Evolutionary conservation across 257 asterid genomes (phyloP).

Genomic region (Rauvolfia tetraphylla): DNA sequence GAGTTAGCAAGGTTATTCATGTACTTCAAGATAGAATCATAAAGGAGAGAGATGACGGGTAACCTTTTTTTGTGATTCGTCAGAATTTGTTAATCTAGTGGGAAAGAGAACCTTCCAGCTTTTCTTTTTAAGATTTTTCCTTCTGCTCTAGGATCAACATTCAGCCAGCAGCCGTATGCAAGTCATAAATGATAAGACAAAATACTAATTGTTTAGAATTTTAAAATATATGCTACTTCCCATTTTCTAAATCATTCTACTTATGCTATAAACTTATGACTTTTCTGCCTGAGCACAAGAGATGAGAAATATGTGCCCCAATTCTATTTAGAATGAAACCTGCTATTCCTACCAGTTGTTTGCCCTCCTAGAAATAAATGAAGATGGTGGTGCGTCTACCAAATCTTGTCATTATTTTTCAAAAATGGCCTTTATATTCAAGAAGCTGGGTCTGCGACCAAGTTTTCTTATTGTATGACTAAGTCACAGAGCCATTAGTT

Average conservation of each 20-base stretch:
- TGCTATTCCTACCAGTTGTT: background rate
- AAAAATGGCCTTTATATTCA: background rate
- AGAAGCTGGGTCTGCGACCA: background rate
- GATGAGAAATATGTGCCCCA: too few relatives aligned
- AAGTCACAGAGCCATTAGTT: background rate
- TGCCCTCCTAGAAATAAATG: background rate
- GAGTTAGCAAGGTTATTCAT: background rate
- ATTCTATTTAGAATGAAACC: too few relatives aligned
- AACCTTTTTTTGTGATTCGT: background rate
- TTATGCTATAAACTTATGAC: background rate
- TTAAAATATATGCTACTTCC: background rate
- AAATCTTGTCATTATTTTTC: background rate
- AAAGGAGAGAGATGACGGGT: background rate
- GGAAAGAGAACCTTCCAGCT: background rate
- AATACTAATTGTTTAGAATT: background rate
- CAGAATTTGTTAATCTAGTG: background rate
- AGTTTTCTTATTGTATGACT: background rate
- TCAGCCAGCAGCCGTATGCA: background rate
- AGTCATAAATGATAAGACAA: background rate
- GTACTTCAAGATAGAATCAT: background rate
- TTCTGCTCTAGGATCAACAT: background rate
- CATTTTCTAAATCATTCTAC: background rate
- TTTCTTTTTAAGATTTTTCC: background rate
- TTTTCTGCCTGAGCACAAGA: background rate
- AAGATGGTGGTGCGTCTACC: background rate